These are phyloP conservation scores for Amylocystis lapponica DNA, from an alignment of 768 basidiomycete genomes.

Conservation along the genomic window DNA sequence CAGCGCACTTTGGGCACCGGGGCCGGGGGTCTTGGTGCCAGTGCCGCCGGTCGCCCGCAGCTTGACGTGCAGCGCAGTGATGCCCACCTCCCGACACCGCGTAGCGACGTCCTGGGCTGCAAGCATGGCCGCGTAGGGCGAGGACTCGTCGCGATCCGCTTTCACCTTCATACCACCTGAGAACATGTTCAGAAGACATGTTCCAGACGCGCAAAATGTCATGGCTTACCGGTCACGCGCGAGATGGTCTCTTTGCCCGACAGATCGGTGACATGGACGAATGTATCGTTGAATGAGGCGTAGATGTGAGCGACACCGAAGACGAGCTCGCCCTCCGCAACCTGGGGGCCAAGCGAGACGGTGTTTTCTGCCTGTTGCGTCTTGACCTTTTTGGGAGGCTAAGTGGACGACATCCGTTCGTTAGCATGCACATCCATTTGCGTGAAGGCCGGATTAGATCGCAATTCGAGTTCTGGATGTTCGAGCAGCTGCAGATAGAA, in stretches of 20 bases:
- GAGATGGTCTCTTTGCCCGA: conserved; percentile 99
- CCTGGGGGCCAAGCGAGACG: conserved; percentile 92
- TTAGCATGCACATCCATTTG: conserved; percentile 49
- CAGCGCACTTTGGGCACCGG: conserved; percentile 96
- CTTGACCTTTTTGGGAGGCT: conserved; percentile 84
- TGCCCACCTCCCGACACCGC: conserved; percentile 97
- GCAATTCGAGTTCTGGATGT: not conserved
- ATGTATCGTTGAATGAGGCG: conserved; percentile 99
- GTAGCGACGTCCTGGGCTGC: conserved; percentile 95
- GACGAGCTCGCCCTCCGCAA: conserved; percentile 93
- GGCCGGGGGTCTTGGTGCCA: conserved; percentile 98
- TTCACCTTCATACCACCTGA: conserved; percentile 99
- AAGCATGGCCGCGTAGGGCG: conserved; percentile 95
- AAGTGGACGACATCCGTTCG: conserved; percentile 41
- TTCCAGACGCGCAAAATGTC: not conserved
- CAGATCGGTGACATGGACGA: conserved; percentile 98
- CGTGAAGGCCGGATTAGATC: not conserved
- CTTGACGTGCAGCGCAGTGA: conserved; percentile 98
- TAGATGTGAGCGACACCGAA: conserved; percentile 99
- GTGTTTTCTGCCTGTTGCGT: conserved; percentile 74
- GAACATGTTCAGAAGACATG: not conserved
- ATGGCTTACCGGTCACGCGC: conserved; percentile 87
- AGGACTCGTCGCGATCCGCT: conserved; percentile 99
- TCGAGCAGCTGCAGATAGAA: not conserved
- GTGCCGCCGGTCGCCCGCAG: conserved; percentile 97